Conservation (phyloP, 2,329 filamentous ascomycete genomes). For the Colletotrichum karsti region DNA sequence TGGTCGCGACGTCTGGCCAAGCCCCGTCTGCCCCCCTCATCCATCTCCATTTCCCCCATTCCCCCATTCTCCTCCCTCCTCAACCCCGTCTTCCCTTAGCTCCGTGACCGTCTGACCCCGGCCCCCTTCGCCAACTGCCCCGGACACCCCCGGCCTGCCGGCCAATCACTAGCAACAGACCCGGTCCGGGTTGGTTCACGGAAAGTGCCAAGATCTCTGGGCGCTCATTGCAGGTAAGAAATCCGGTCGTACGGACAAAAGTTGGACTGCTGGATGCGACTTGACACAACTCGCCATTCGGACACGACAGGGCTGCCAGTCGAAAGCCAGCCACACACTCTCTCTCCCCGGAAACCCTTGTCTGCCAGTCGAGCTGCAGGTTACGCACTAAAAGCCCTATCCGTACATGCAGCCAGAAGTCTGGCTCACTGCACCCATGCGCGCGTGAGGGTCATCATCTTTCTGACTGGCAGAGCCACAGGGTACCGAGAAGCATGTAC, state of each 20-base stretch:
- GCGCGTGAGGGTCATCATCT: neutral
- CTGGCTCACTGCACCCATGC: neutral
- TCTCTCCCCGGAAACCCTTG: neutral
- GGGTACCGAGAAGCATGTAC: neutral
- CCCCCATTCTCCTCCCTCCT: neutral
- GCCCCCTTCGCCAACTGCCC: neutral
- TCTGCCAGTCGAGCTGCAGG: neutral
- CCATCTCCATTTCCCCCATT: constrained; percentile 2
- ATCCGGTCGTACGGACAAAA: constrained; percentile 10
- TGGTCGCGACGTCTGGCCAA: no score
- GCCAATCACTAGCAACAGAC: constrained; percentile 8
- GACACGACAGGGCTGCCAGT: neutral
- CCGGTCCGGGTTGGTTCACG: neutral
- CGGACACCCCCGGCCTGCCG: neutral
- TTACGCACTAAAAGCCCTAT: neutral
- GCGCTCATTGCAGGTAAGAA: constrained; percentile 12
- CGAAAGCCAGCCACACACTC: neutral
- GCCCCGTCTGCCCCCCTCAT: neutral
- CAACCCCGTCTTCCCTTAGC: neutral
- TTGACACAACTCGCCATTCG: neutral
- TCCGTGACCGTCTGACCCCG: neutral
- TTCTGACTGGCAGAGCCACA: neutral
- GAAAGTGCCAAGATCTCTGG: constrained; percentile 21
- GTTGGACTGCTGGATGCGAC: neutral
- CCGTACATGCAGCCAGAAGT: neutral